Evolutionary conservation across 116 monocot species (phyloP), one percentile per base, ranked within the genome.

Genomic region (Dioscorea cayenensis): DNA sequence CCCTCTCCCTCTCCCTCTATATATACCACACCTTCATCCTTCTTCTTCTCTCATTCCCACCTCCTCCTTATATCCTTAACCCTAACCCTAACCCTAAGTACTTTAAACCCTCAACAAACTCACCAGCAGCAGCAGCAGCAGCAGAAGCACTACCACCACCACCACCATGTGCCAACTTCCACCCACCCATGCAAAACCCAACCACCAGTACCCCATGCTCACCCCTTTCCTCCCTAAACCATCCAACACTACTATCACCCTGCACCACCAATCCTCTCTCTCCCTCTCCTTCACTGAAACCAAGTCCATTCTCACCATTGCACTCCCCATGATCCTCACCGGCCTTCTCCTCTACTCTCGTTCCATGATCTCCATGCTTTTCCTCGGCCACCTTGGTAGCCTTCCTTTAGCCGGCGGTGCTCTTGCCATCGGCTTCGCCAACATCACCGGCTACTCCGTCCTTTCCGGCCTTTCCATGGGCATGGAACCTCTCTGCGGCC

Each of bases 401-500:
- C 73, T 85, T 8, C 71, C 77, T 32, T 83, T 87, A 10, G 86
- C 83, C 17, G 86, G 86, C 37, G 86, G 86, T 0, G 64, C 86
- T 61, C 86, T 87, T 16, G 86, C 86, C 28, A 87, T 87, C 51
- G 86, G 86, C 28, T 87, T 87, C 63, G 86, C 86, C 50, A 87
- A 87, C 72, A 87, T 87, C 66, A 87, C 83, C 25, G 86, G 86
- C 58, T 87, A 87, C 75, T 83, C 83, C 32, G 86, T 87, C 23
- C 79, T 87, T 29, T 86, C 86, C 65, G 86, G 86, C 10, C 71
- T 86, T 2, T 76, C 86, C 70, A 77, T 77, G 79, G 86, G 86
- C 52, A 87, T 87, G 86, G 86, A 87, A 51, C 86, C 86, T n/a
- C 77, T 87, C 36, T 87, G 86, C 64, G 80, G 86, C 28, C 86